A percentile compares a stretch with the other conserved stretches of the same genome.
Evolutionary conservation across 192 early-diverging fungal species (phyloP).

Genomic region (Gryganskiella cystojenkinii): DNA sequence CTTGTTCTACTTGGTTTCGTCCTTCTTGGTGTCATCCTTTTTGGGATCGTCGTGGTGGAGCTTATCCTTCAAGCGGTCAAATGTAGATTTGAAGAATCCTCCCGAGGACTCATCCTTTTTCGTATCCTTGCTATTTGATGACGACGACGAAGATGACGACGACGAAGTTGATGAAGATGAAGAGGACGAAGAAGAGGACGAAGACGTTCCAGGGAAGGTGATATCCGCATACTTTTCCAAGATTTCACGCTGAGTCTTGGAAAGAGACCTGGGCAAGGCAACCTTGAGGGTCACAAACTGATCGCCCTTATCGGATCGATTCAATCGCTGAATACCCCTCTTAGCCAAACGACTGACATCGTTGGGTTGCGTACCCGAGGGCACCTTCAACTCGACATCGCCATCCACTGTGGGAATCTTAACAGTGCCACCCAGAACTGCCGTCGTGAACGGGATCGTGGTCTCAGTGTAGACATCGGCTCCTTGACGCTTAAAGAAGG

Average conservation of each 20-base stretch:
- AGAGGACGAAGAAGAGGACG: slow-evolving; percentile 2
- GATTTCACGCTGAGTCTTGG: slow-evolving; percentile 62
- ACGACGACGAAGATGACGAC: slow-evolving; percentile 9
- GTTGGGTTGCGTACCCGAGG: slow-evolving; percentile 89
- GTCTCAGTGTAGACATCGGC: slow-evolving; percentile 80
- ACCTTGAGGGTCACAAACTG: slow-evolving; percentile 92
- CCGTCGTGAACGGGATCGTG: slow-evolving; percentile 84
- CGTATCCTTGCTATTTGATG: slow-evolving; percentile 12
- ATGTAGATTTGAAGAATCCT: slow-evolving; percentile 72
- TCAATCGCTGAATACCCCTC: slow-evolving; percentile 78
- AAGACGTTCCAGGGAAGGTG: slow-evolving; percentile 22
- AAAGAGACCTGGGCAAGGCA: slow-evolving; percentile 71
- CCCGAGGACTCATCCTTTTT: slow-evolving; percentile 32
- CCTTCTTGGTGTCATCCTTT: slow-evolving; percentile 40
- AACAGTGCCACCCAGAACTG: slow-evolving; percentile 88
- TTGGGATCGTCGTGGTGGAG: slow-evolving; percentile 56
- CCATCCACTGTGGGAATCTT: slow-evolving; percentile 95
- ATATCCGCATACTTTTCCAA: slow-evolving; percentile 70
- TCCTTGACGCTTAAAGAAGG: slow-evolving; percentile 87
- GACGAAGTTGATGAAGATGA: slow-evolving; percentile 8
- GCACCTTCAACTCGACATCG: slow-evolving; percentile 91
- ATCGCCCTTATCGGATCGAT: slow-evolving; percentile 77
- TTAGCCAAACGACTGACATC: slow-evolving; percentile 82
- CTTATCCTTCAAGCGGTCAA: slow-evolving; percentile 66
- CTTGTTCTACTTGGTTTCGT: slow-evolving; percentile 37